A percentile compares a stretch with the other conserved stretches of the same genome.
These are phyloP conservation scores for Cystobasidiaceae sp. DNA, from an alignment of 1,284 basidiomycete genomes.

Conservation along the genomic window DNA sequence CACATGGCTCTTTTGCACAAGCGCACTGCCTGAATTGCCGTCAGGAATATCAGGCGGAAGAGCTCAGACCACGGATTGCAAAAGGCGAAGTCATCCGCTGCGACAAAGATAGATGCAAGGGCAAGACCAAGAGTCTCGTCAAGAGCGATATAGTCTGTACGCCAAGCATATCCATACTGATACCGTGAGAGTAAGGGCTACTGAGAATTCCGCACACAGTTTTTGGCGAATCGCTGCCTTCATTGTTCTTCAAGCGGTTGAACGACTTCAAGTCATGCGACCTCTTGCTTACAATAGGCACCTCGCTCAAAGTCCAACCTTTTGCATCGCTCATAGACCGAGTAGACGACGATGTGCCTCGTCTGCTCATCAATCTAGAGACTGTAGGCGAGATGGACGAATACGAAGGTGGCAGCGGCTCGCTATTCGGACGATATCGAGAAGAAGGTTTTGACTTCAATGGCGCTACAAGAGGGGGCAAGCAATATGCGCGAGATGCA, in stretches of 20 bases:
- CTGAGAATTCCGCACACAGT: slow-evolving; percentile 50
- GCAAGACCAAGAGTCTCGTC: slow-evolving; percentile 23
- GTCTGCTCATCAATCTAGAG: slow-evolving; percentile 55
- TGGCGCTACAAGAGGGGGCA: slow-evolving; percentile 29
- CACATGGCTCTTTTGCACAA: slow-evolving; percentile 59
- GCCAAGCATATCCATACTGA: slow-evolving; percentile 19
- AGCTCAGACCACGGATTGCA: slow-evolving; percentile 60
- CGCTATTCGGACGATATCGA: neutral
- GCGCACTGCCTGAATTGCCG: slow-evolving; percentile 73
- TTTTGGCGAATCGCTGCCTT: slow-evolving; percentile 66
- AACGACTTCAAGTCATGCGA: slow-evolving; percentile 58
- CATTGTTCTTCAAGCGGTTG: slow-evolving; percentile 47
- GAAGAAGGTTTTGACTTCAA: slow-evolving; percentile 39
- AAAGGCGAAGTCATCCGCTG: slow-evolving; percentile 48
- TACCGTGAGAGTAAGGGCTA: neutral
- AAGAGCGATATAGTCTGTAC: slow-evolving; percentile 32
- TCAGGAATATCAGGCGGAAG: slow-evolving; percentile 58
- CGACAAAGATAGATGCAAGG: slow-evolving; percentile 31
- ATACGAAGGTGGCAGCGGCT: neutral
- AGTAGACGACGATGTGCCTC: slow-evolving; percentile 48
- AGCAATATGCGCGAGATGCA: slow-evolving; percentile 35
- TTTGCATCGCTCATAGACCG: slow-evolving; percentile 53
- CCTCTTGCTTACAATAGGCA: slow-evolving; percentile 85
- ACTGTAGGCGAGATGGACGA: slow-evolving; percentile 49
- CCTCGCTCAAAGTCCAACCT: slow-evolving; percentile 66